phyloP scores from a whole-genome alignment of 2,329 filamentous ascomycete genomes.

The Gaeumannomyces sp. region DNA sequence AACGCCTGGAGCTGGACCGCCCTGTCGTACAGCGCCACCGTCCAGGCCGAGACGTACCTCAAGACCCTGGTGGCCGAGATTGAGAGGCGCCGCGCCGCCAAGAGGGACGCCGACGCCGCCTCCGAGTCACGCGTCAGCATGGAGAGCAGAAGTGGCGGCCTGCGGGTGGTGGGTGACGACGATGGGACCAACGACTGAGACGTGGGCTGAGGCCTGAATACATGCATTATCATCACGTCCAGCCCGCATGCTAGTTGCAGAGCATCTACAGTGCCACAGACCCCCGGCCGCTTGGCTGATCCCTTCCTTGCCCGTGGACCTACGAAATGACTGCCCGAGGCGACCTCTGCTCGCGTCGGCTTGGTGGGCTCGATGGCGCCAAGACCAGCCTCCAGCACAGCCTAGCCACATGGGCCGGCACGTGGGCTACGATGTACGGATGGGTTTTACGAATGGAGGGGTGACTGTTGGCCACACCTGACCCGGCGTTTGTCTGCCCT shows the following conservation, averaged over 20 bases:
- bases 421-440: too few species aligned
- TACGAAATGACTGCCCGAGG: too few species aligned
- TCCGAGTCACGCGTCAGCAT: not conserved
- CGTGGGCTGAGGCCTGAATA: too few species aligned
- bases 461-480: not conserved
- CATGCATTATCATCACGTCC: not conserved
- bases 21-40: constrained; percentile 73
- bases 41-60: constrained; percentile 79
- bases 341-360: too few species aligned
- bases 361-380: too few species aligned
- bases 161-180: constrained; percentile 17
- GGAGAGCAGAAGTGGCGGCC: constrained; percentile 4
- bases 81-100: constrained; percentile 46
- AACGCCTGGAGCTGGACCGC: constrained; percentile 80
- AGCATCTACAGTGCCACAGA: not conserved
- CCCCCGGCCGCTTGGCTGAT: too few species aligned
- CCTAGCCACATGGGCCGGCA: too few species aligned
- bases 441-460: too few species aligned
- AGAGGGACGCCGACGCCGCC: constrained; percentile 5
- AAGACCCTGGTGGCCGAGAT: constrained; percentile 69
- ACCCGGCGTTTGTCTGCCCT: not conserved
- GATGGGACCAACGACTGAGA: constrained; percentile 11
- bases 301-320: not conserved
- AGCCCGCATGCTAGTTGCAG: not conserved
- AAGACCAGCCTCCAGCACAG: too few species aligned